Evolutionary conservation across 176 grass and related monocot species (phyloP).

Genomic region (Raddia distichophylla): DNA sequence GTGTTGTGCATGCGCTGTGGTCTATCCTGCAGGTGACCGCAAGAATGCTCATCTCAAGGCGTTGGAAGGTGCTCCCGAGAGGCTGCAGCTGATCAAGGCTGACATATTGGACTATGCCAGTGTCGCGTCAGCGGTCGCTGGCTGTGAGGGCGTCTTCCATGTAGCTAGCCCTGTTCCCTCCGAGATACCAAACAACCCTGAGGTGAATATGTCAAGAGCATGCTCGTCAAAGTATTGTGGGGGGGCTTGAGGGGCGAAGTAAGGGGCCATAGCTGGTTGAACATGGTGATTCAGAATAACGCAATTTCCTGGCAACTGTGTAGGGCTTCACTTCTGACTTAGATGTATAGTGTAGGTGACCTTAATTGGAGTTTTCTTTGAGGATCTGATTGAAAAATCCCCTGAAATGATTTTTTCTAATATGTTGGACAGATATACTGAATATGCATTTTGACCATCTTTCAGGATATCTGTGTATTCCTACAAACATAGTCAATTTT

Average conservation of each 20-base stretch:
- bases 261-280: neutral
- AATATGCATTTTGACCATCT: neutral
- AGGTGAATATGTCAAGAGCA: slow-evolving; percentile 46
- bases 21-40: slow-evolving; percentile 45
- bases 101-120: slow-evolving; percentile 64
- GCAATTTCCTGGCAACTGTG: neutral
- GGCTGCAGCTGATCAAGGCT: slow-evolving; percentile 65
- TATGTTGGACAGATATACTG: neutral
- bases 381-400: neutral
- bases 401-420: neutral
- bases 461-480: neutral
- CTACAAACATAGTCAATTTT: slow-evolving; percentile 11
- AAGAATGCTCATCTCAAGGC: slow-evolving; percentile 73
- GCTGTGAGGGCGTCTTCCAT: slow-evolving; percentile 82
- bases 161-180: slow-evolving; percentile 73
- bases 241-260: neutral
- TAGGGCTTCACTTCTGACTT: neutral
- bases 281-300: neutral
- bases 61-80: slow-evolving; percentile 53
- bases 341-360: neutral
- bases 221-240: neutral
- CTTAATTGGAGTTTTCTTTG: neutral
- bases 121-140: slow-evolving; percentile 43
- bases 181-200: slow-evolving; percentile 54
- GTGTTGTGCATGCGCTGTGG: neutral